Conservation (phyloP, 2,329 filamentous ascomycete species). For the Celoporthe dispersa region DNA sequence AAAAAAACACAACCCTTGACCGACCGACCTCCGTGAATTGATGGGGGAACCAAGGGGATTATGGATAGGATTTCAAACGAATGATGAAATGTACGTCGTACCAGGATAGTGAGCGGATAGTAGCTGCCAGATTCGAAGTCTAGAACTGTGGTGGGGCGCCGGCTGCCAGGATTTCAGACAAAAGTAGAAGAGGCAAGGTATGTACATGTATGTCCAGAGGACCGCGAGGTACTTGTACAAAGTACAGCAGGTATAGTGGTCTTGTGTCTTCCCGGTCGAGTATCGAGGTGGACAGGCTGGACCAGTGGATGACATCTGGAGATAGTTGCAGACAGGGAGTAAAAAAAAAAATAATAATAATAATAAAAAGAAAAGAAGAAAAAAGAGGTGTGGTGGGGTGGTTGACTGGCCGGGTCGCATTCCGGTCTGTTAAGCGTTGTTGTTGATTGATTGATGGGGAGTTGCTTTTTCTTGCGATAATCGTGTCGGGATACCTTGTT, state of each 20-base stretch:
- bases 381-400: not conserved
- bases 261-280: not conserved
- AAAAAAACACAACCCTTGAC: conserved; percentile 17
- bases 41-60: conserved; percentile 19
- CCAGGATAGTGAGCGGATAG: not conserved
- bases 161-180: not conserved
- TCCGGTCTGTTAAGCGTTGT: conserved; percentile 24
- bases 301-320: conserved; percentile 23
- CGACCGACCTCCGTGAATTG: conserved; percentile 9
- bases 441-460: not conserved
- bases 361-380: too few relatives aligned
- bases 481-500: not conserved
- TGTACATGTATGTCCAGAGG: conserved; percentile 21
- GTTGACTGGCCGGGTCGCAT: conserved; percentile 21
- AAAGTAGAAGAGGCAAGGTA: not conserved
- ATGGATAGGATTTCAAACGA: conserved; percentile 24
- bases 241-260: not conserved
- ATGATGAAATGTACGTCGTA: conserved; percentile 24
- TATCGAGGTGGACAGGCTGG: conserved; percentile 1
- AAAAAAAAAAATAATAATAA: too few relatives aligned
- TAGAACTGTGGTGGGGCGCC: conserved; percentile 13
- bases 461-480: not conserved
- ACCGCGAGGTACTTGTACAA: conserved; percentile 22
- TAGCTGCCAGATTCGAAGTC: conserved; percentile 16
- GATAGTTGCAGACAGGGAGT: conserved; percentile 15